Evolutionary conservation across 495 filamentous ascomycete genomes (phyloP).

Genomic region (Trichoderma gamsii): DNA sequence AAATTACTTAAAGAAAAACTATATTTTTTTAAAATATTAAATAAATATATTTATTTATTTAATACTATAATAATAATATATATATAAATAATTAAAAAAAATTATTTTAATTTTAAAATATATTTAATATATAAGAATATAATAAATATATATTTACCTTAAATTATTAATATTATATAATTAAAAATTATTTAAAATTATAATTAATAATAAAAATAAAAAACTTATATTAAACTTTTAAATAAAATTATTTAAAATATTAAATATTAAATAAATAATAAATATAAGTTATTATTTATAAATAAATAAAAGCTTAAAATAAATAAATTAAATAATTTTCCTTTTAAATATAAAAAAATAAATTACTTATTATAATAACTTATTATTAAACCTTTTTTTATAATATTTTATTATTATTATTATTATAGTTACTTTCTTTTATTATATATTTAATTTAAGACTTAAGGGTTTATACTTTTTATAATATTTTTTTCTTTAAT

Average conservation of each 20-base stretch:
- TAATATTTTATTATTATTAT: not conserved
- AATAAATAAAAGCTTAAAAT: too few species aligned
- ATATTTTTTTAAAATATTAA: not conserved
- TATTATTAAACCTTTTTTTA: too few species aligned
- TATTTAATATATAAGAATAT: not conserved
- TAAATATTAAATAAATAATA: too few species aligned
- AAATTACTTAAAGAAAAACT: not conserved
- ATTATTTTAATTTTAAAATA: not conserved
- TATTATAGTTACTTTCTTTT: too few species aligned
- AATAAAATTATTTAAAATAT: not conserved
- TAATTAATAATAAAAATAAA: not conserved
- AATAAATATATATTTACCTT: not conserved
- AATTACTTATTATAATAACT: too few species aligned
- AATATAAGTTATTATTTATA: too few species aligned
- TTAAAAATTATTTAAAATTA: not conserved
- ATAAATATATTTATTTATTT: not conserved
- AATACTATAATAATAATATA: not conserved
- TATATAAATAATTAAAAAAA: not conserved
- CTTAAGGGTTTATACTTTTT: too few species aligned
- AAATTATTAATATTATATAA: not conserved
- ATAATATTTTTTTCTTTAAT: too few species aligned
- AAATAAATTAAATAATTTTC: too few species aligned
- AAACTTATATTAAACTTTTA: not conserved
- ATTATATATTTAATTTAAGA: not conserved
- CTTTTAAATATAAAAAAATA: too few species aligned